These are phyloP conservation scores for Begonia loranthoides DNA, from an alignment of 306 rosid species.

Conservation along the genomic window DNA sequence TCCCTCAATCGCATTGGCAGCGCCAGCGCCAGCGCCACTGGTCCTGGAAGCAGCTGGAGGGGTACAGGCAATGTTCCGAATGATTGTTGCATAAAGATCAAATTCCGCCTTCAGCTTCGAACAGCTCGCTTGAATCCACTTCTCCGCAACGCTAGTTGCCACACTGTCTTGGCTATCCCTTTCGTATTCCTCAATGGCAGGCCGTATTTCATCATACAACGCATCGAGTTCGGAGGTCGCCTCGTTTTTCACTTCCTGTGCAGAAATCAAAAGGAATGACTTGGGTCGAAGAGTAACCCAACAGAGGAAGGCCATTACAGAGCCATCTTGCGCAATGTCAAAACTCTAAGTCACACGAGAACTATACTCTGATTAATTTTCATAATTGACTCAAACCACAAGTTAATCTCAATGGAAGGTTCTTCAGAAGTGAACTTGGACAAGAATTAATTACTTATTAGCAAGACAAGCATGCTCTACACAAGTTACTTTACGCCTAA, in stretches of 20 bases:
- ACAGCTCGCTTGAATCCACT: constrained; percentile 89
- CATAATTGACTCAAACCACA: too few species aligned
- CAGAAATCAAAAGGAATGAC: background rate
- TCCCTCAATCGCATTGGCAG: constrained; percentile 29
- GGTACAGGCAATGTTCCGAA: constrained; percentile 42
- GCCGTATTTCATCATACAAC: constrained; percentile 77
- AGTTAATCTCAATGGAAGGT: too few species aligned
- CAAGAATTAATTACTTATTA: too few species aligned
- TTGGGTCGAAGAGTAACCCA: too few species aligned
- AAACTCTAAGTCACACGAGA: too few species aligned
- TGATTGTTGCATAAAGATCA: constrained; percentile 59
- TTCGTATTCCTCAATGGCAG: constrained; percentile 95
- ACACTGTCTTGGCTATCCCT: constrained; percentile 89
- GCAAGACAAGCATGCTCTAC: too few species aligned
- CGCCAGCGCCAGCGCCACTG: constrained; percentile 22
- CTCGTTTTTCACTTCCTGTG: constrained; percentile 54
- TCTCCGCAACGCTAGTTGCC: constrained; percentile 82
- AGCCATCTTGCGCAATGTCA: too few species aligned
- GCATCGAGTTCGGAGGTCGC: constrained; percentile 49
- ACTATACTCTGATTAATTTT: too few species aligned
- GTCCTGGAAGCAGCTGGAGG: constrained; percentile 14
- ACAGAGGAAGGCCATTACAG: too few species aligned
- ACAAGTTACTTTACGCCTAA: too few species aligned
- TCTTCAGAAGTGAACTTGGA: too few species aligned
- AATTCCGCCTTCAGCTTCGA: constrained; percentile 72